Conservation (phyloP, 1,284 basidiomycete species). For the Rhodotorula glutinis region DNA sequence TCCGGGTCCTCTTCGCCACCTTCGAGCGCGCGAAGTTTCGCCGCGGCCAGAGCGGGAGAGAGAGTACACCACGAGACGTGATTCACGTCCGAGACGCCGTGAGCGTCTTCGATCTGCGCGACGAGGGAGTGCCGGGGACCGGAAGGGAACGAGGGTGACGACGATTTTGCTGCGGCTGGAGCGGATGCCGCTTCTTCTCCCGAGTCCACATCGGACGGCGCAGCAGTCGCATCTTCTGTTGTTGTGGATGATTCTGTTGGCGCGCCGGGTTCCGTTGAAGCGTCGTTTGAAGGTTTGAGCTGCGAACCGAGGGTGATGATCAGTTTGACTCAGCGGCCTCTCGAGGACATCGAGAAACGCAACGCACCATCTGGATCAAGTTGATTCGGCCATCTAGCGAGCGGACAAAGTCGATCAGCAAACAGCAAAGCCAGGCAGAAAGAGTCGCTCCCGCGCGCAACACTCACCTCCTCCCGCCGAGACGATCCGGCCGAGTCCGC, state of each 20-base stretch:
- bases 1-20: constrained; percentile 35
- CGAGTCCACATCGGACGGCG: too few species aligned
- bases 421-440: too few species aligned
- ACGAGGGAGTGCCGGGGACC: constrained; percentile 45
- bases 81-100: constrained; percentile 75
- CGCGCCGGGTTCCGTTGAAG: neutral
- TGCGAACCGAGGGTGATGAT: neutral
- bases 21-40: constrained; percentile 23
- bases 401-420: too few species aligned
- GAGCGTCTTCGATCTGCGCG: constrained; percentile 58
- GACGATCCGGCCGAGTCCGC: constrained; percentile 65
- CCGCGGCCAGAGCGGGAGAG: constrained; percentile 16
- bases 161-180: constrained; percentile 11
- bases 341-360: too few species aligned
- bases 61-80: constrained; percentile 66
- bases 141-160: constrained; percentile 3
- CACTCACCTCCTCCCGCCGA: constrained; percentile 59
- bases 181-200: neutral
- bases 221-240: neutral
- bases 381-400: constrained; percentile 64
- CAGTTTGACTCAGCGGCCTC: too few species aligned
- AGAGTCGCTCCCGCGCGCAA: too few species aligned
- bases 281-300: constrained; percentile 39
- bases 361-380: constrained; percentile 62
- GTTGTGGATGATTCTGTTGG: neutral